phyloP scores from a whole-genome alignment of 345 rosid species.

The Brassica juncea region DNA sequence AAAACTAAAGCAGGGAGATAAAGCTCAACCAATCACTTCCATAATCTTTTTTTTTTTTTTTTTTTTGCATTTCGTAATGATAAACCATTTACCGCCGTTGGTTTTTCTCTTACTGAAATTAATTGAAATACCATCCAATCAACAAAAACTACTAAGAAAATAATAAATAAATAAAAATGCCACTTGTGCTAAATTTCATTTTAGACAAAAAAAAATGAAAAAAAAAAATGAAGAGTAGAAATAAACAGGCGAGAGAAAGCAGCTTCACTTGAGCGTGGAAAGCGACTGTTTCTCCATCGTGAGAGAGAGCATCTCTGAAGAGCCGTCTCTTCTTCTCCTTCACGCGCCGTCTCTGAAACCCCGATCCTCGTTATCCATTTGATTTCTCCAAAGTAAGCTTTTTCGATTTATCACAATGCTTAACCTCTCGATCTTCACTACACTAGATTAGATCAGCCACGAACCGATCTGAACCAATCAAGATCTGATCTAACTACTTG shows the following conservation, averaged over 20 bases:
- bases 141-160: neutral
- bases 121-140: neutral
- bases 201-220: neutral
- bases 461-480: neutral
- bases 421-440: conserved; percentile 3
- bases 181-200: conserved; percentile 10
- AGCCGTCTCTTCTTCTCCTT: neutral
- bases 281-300: conserved; percentile 15
- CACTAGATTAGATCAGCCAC: conserved; percentile 9
- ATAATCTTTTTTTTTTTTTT: no score
- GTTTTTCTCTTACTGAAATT: neutral
- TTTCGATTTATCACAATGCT: neutral
- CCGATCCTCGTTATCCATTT: neutral
- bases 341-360: neutral
- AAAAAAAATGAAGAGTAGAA: neutral
- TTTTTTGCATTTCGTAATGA: neutral
- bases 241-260: neutral
- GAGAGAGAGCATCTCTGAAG: conserved; percentile 3
- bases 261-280: conserved; percentile 7
- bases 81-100: neutral
- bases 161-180: neutral
- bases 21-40: no score
- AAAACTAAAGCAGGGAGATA: no score
- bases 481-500: conserved; percentile 17
- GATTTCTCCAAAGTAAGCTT: conserved; percentile 8